These are phyloP conservation scores for Daldinia grandis DNA, from an alignment of 495 filamentous ascomycete species.

Conservation along the genomic window DNA sequence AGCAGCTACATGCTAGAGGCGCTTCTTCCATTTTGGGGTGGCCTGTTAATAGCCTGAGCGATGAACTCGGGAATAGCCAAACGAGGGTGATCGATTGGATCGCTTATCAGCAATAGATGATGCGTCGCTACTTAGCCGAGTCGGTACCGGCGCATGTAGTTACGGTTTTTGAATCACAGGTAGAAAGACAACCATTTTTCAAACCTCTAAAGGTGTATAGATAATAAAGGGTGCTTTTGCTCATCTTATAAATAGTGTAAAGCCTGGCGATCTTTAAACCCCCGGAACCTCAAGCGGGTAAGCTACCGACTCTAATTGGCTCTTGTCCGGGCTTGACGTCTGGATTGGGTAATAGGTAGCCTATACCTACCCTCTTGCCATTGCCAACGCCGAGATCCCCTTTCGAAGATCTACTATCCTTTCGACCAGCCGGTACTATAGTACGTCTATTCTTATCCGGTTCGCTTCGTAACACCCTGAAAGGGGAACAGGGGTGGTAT, in stretches of 20 bases:
- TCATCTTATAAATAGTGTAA: background rate
- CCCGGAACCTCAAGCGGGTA: background rate
- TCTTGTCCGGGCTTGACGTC: slow-evolving; percentile 2
- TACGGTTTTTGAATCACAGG: slow-evolving; percentile 10
- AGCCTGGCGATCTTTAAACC: background rate
- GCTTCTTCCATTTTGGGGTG: background rate
- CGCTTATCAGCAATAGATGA: background rate
- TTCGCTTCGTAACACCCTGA: too few species aligned
- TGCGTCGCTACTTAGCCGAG: slow-evolving; percentile 10
- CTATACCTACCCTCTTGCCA: background rate
- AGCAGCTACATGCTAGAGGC: background rate
- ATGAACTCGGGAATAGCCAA: background rate
- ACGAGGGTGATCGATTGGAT: background rate
- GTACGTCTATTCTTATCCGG: background rate
- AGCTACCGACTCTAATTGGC: slow-evolving; percentile 14
- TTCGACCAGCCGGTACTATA: background rate
- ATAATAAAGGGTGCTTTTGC: background rate
- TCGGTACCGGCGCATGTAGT: slow-evolving; percentile 21
- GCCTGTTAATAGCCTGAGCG: background rate
- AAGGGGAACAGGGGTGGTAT: too few species aligned
- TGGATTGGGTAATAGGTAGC: slow-evolving; percentile 15
- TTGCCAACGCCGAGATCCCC: background rate
- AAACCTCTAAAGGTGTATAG: background rate
- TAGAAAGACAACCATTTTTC: slow-evolving; percentile 1
- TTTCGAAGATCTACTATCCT: background rate